phyloP scores from a whole-genome alignment of 148 eudicot genomes.

The Cornus controversa region DNA sequence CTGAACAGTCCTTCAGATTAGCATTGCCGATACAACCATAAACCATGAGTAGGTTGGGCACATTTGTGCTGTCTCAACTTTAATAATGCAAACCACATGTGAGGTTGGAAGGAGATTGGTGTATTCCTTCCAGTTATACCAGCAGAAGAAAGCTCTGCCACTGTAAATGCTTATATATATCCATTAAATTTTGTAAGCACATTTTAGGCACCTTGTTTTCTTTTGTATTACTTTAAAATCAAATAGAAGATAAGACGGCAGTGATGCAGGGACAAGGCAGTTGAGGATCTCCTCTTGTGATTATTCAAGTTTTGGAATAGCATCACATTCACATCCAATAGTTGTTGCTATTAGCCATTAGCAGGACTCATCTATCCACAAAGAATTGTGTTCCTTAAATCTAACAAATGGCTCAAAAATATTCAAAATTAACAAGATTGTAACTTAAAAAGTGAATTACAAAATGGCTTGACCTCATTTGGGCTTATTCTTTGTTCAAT shows the following conservation, averaged over 20 bases:
- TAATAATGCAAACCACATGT: background rate
- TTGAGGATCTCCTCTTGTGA: background rate
- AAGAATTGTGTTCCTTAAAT: too few species aligned
- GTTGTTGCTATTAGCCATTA: too few species aligned
- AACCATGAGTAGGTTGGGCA: background rate
- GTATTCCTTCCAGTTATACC: background rate
- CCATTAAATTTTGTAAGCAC: background rate
- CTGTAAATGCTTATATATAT: background rate
- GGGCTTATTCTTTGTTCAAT: background rate
- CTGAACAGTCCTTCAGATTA: too few species aligned
- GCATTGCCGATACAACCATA: background rate
- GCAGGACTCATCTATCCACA: too few species aligned
- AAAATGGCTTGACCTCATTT: background rate
- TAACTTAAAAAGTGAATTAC: background rate
- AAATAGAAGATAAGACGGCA: too few species aligned
- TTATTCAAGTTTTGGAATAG: background rate
- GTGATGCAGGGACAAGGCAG: too few species aligned
- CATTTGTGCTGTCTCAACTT: background rate
- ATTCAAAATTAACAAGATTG: background rate
- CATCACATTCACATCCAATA: background rate
- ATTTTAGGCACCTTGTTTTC: background rate
- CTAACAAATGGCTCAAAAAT: background rate
- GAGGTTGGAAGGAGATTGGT: background rate
- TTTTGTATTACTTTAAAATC: too few species aligned
- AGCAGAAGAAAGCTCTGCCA: background rate